These are phyloP conservation scores for Quercus variabilis DNA, from an alignment of 306 rosid species.

Conservation along the genomic window DNA sequence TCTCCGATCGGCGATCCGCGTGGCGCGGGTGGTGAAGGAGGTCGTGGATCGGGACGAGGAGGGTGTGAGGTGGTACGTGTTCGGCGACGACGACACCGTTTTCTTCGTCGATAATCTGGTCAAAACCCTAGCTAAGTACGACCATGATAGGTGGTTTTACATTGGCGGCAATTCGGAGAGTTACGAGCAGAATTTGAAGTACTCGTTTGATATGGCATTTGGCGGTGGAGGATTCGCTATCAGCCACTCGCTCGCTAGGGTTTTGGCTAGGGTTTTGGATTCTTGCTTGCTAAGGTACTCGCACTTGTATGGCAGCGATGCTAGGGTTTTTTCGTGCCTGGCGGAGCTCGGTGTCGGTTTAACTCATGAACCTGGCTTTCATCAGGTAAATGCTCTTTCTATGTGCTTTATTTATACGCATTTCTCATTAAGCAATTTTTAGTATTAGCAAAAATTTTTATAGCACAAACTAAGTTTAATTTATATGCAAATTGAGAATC, in stretches of 20 bases:
- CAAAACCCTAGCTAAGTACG: slow-evolving; percentile 57
- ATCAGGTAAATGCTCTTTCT: slow-evolving; percentile 55
- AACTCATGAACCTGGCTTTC: slow-evolving; percentile 92
- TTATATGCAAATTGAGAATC: no score
- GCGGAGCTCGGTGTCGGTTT: slow-evolving; percentile 83
- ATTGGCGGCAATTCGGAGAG: slow-evolving; percentile 83
- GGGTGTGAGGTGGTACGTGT: slow-evolving; percentile 83
- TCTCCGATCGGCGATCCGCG: slow-evolving; percentile 82
- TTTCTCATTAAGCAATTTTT: background rate
- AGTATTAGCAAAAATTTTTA: no score
- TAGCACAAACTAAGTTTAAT: no score
- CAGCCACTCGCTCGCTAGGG: slow-evolving; percentile 65
- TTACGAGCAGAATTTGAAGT: slow-evolving; percentile 58
- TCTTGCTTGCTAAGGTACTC: slow-evolving; percentile 79
- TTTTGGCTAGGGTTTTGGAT: slow-evolving; percentile 71
- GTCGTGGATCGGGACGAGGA: slow-evolving; percentile 59
- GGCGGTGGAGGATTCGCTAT: slow-evolving; percentile 97
- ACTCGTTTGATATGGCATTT: slow-evolving; percentile 82
- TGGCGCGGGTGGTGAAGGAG: slow-evolving; percentile 84
- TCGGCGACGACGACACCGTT: slow-evolving; percentile 90
- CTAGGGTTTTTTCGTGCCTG: slow-evolving; percentile 72
- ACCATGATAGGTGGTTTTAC: slow-evolving; percentile 70
- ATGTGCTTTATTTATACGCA: no score
- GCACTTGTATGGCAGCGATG: slow-evolving; percentile 87
- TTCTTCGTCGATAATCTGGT: slow-evolving; percentile 84